Conservation (phyloP, 75 land plant species). For the Picea sitchensis region DNA sequence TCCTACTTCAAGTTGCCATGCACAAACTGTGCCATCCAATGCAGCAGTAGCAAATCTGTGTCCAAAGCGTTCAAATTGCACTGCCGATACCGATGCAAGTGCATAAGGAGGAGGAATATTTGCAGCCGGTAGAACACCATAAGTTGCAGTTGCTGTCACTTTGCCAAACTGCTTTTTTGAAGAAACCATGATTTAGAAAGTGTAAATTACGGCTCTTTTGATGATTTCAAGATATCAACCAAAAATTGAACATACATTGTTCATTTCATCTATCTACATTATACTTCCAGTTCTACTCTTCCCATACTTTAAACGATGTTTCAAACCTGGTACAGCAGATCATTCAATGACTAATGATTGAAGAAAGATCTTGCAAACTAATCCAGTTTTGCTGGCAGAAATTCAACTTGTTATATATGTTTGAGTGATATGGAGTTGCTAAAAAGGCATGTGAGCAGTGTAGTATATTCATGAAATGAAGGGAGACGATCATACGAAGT, state of each 20-base stretch:
- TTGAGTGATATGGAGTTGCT: not conserved
- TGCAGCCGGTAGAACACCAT: conserved; percentile 95
- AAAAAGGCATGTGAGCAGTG: not conserved
- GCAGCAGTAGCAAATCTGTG: conserved; percentile 89
- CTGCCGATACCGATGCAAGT: conserved; percentile 77
- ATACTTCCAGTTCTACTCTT: not conserved
- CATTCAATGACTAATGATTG: not conserved
- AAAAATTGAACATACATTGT: not conserved
- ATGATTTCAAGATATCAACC: conserved; percentile 1
- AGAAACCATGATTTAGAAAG: not conserved
- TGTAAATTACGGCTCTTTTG: not conserved
- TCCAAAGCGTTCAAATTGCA: conserved; percentile 83
- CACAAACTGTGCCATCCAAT: conserved; percentile 85
- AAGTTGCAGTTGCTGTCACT: conserved; percentile 83
- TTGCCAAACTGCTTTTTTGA: conserved; percentile 71
- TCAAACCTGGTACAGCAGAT: not conserved
- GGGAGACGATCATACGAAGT: not conserved
- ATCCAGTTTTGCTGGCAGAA: not conserved
- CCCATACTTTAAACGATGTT: not conserved
- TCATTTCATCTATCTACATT: not conserved
- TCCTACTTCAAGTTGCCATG: conserved; percentile 98
- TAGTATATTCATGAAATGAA: not conserved
- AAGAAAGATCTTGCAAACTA: not conserved
- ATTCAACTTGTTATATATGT: not conserved
- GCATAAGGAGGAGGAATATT: conserved; percentile 97